Conservation (phyloP, 2,329 filamentous ascomycete species). For the Proliferodiscus dingleyae region DNA sequence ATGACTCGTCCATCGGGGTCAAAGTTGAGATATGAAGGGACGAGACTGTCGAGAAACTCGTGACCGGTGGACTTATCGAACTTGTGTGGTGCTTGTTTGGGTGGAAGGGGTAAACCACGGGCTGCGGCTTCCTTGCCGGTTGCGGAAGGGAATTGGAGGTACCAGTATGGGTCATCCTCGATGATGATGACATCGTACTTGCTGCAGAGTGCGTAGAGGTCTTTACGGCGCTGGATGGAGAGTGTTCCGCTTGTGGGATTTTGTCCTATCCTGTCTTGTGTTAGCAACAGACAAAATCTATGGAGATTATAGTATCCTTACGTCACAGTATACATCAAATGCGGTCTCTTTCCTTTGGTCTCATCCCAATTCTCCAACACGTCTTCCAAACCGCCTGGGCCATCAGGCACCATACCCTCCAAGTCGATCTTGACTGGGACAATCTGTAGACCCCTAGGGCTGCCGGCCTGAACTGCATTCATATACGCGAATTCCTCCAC, state of each 20-base stretch:
- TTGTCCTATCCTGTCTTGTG: slow-evolving; percentile 64
- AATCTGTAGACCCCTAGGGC: slow-evolving; percentile 58
- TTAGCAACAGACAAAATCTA: slow-evolving; percentile 12
- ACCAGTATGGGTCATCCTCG: slow-evolving; percentile 96
- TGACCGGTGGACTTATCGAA: slow-evolving; percentile 56
- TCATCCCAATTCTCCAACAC: slow-evolving; percentile 80
- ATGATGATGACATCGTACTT: slow-evolving; percentile 86
- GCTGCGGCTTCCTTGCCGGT: slow-evolving; percentile 34
- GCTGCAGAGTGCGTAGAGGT: slow-evolving; percentile 75
- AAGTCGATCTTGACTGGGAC: slow-evolving; percentile 71
- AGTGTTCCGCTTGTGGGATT: slow-evolving; percentile 80
- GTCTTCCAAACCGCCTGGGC: slow-evolving; percentile 69
- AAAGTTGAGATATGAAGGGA: slow-evolving; percentile 75
- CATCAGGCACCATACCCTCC: slow-evolving; percentile 72
- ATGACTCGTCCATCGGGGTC: slow-evolving; percentile 85
- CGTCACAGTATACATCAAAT: slow-evolving; percentile 87
- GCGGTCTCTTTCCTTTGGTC: slow-evolving; percentile 67
- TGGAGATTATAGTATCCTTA: slow-evolving; percentile 44
- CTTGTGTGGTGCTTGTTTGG: slow-evolving; percentile 19
- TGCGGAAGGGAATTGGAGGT: slow-evolving; percentile 80
- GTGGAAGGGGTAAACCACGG: slow-evolving; percentile 32
- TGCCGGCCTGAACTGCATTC: slow-evolving; percentile 64
- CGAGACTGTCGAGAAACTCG: slow-evolving; percentile 75
- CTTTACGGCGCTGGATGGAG: slow-evolving; percentile 65
- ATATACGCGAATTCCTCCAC: slow-evolving; percentile 79